phyloP scores from a whole-genome alignment of 306 rosid species.

The Rosa lucieae region DNA sequence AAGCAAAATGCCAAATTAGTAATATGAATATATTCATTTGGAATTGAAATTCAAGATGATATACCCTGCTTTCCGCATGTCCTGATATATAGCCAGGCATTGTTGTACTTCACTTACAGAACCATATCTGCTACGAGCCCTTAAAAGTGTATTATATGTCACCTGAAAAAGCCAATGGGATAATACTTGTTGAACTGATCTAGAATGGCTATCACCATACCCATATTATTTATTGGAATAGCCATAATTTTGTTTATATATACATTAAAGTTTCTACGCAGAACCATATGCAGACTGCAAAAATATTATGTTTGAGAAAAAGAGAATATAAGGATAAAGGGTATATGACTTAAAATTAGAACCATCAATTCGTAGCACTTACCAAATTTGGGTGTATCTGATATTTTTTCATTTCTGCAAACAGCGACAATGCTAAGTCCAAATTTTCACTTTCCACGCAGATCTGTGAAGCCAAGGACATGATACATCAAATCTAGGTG shows the following conservation, averaged over 20 bases:
- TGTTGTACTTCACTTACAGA: conserved; percentile 81
- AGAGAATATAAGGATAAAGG: neutral
- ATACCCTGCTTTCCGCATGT: conserved; percentile 95
- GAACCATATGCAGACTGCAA: neutral
- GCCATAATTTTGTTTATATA: neutral
- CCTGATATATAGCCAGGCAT: conserved; percentile 81
- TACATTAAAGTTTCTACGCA: neutral
- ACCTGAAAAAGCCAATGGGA: conserved; percentile 48
- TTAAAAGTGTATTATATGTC: conserved; percentile 80
- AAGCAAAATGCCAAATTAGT: neutral
- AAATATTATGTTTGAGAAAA: neutral
- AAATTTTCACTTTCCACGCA: conserved; percentile 68
- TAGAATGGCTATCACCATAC: neutral
- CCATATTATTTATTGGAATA: neutral
- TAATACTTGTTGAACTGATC: neutral
- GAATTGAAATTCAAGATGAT: neutral
- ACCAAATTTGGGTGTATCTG: conserved; percentile 78
- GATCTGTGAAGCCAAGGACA: conserved; percentile 56
- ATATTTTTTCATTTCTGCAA: conserved; percentile 76
- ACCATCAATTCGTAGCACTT: conserved; percentile 31
- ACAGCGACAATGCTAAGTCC: conserved; percentile 59
- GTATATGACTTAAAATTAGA: neutral
- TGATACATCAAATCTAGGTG: conserved; percentile 22
- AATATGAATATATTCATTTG: conserved; percentile 18
- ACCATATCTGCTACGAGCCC: conserved; percentile 76